Evolutionary conservation across 805 yeast species (phyloP).

Genomic region (Candida patagonica): DNA sequence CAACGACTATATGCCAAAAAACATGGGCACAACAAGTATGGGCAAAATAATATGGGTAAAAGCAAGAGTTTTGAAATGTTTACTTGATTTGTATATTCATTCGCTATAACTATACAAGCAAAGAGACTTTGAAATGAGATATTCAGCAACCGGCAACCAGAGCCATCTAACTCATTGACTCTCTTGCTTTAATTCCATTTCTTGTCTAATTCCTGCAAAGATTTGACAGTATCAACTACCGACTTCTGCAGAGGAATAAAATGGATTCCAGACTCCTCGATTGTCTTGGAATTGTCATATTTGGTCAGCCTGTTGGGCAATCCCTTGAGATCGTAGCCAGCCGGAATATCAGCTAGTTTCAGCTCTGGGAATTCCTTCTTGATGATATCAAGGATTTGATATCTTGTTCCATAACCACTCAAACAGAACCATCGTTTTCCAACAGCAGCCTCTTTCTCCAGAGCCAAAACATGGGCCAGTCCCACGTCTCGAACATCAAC

Average conservation of each 20-base stretch:
- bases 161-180: too few relatives aligned
- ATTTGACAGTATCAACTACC: slow-evolving; percentile 7
- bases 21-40: too few relatives aligned
- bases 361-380: slow-evolving; percentile 14
- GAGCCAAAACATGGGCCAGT: slow-evolving; percentile 43
- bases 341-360: slow-evolving; percentile 5
- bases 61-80: too few relatives aligned
- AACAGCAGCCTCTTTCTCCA: slow-evolving; percentile 28
- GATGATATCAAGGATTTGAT: slow-evolving; percentile 14
- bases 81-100: too few relatives aligned
- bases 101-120: too few relatives aligned
- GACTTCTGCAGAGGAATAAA: slow-evolving; percentile 9
- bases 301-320: background rate
- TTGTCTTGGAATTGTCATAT: slow-evolving; percentile 7
- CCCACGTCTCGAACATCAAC: slow-evolving; percentile 62
- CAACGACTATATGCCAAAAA: too few relatives aligned
- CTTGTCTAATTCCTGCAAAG: slow-evolving; percentile 8
- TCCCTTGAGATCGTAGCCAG: background rate
- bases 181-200: too few relatives aligned
- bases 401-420: slow-evolving; percentile 6
- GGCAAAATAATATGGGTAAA: too few relatives aligned
- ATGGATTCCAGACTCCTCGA: slow-evolving; percentile 8
- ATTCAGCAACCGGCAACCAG: too few relatives aligned
- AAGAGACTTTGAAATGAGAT: too few relatives aligned
- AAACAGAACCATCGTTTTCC: slow-evolving; percentile 10